Evolutionary conservation across 1,284 basidiomycete genomes (phyloP).

Genomic region (Rhodotorula sp.): DNA sequence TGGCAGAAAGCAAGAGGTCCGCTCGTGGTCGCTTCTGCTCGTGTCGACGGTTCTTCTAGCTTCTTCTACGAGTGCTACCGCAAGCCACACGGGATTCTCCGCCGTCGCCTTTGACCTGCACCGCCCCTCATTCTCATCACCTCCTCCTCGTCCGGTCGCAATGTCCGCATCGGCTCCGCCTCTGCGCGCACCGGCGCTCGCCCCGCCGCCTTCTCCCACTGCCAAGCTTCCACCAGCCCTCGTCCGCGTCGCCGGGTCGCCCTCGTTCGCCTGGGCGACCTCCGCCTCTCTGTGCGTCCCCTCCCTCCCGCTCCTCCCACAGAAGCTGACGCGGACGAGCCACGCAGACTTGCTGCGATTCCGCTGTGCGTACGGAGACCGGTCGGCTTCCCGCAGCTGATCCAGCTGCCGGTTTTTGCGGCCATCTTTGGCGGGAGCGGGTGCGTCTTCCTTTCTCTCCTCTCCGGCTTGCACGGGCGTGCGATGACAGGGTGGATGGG

Average conservation of each 20-base stretch:
- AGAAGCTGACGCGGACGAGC: neutral
- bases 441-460: neutral
- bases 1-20: too few species aligned
- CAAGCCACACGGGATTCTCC: neutral
- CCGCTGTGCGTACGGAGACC: conserved; percentile 29
- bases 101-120: neutral
- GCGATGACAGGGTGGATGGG: too few species aligned
- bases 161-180: neutral
- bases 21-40: too few species aligned
- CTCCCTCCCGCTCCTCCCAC: too few species aligned
- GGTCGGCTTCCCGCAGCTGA: conserved; percentile 34
- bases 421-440: conserved; percentile 32
- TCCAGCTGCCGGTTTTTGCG: conserved; percentile 39
- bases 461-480: neutral
- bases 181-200: neutral
- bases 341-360: conserved; percentile 21
- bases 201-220: neutral
- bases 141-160: neutral
- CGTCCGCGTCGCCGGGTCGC: conserved; percentile 2
- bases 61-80: too few species aligned
- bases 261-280: conserved; percentile 24
- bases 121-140: neutral
- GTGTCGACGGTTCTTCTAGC: too few species aligned
- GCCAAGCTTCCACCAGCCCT: conserved; percentile 6
- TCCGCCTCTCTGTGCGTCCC: conserved; percentile 25